Conservation (phyloP, 306 rosid genomes). For the Sindora glabra region DNA sequence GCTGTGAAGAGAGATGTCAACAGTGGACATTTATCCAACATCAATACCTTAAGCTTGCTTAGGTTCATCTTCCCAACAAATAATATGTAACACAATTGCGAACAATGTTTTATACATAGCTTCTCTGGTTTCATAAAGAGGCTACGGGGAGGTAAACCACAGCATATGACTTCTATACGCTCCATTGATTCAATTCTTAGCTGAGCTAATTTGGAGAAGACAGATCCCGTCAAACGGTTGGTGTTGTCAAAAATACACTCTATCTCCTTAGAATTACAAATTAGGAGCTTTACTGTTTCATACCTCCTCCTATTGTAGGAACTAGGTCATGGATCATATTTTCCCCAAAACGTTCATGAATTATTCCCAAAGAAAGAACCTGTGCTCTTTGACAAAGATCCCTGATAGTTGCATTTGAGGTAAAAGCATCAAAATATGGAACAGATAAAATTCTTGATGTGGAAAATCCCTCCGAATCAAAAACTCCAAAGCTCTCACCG, state of each 20-base stretch:
- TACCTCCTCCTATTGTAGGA: background rate
- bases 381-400: background rate
- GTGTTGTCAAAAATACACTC: background rate
- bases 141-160: too few relatives aligned
- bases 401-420: background rate
- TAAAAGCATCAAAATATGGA: background rate
- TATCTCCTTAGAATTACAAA: background rate
- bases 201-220: background rate
- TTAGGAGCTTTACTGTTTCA: background rate
- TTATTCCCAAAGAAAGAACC: background rate
- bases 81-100: background rate
- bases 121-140: too few relatives aligned
- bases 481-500: too few relatives aligned
- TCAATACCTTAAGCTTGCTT: background rate
- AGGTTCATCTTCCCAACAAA: background rate
- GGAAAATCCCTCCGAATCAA: background rate
- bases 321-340: background rate
- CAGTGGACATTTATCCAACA: background rate
- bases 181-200: background rate
- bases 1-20: background rate
- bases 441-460: background rate
- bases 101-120: background rate
- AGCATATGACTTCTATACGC: background rate
- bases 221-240: background rate
- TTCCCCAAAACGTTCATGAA: background rate